phyloP scores from a whole-genome alignment of 139 green algal species.

The Nannochloris sp. region DNA sequence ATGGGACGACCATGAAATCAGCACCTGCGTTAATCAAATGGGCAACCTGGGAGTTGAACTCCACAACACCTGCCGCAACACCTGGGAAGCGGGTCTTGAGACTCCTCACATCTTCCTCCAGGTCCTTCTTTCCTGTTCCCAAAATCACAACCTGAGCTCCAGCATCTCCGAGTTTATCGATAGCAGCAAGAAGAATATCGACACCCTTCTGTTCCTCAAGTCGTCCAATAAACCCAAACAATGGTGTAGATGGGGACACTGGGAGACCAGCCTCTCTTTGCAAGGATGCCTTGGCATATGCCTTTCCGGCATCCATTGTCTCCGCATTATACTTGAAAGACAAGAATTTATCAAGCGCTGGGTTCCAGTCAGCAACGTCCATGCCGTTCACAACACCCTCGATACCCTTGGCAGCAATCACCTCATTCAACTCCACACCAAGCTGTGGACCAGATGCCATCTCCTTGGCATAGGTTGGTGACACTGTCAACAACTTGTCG shows the following conservation, averaged over 20 bases:
- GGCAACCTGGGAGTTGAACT: slow-evolving; percentile 81
- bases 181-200: slow-evolving; percentile 87
- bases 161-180: slow-evolving; percentile 60
- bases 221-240: slow-evolving; percentile 89
- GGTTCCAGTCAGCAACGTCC: slow-evolving; percentile 92
- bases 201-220: slow-evolving; percentile 99
- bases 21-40: slow-evolving; percentile 88
- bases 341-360: slow-evolving; percentile 89
- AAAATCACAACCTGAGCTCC: slow-evolving; percentile 75
- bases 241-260: slow-evolving; percentile 63
- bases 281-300: slow-evolving; percentile 78
- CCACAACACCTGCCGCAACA: slow-evolving; percentile 69
- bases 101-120: slow-evolving; percentile 68
- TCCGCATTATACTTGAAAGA: slow-evolving; percentile 82
- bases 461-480: slow-evolving; percentile 93
- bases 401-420: slow-evolving; percentile 61
- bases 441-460: slow-evolving; percentile 55
- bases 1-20: slow-evolving; percentile 96
- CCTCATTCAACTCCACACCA: slow-evolving; percentile 83
- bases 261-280: slow-evolving; percentile 62
- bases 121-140: slow-evolving; percentile 90
- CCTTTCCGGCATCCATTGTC: slow-evolving; percentile 80
- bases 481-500: slow-evolving; percentile 93
- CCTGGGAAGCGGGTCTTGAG: slow-evolving; percentile 65
- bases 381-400: slow-evolving; percentile 99